Percentiles rank a stretch among this genome's conserved stretches.
Conservation (phyloP, 495 filamentous ascomycete species). For the Parathielavia appendiculata region DNA sequence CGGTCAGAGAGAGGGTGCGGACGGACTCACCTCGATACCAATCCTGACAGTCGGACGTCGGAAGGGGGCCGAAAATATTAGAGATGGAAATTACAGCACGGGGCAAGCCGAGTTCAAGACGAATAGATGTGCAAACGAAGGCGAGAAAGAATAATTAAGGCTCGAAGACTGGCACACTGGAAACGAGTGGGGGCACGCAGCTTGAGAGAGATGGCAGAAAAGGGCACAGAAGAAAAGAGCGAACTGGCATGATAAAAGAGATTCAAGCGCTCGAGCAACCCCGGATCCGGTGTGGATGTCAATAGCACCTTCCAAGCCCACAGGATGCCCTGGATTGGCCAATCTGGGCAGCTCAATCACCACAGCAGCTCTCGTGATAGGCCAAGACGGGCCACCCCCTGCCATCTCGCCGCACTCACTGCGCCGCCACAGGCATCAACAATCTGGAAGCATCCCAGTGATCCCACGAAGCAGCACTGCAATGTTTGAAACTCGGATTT, state of each 20-base stretch:
- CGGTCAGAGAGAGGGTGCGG: not conserved
- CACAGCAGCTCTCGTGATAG: slow-evolving; percentile 11
- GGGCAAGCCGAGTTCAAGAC: not conserved
- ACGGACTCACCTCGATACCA: slow-evolving; percentile 7
- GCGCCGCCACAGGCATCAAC: slow-evolving; percentile 11
- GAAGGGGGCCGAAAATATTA: slow-evolving; percentile 13
- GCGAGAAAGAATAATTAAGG: slow-evolving; percentile 16
- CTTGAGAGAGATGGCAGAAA: slow-evolving; percentile 13
- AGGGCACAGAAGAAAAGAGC: slow-evolving; percentile 16
- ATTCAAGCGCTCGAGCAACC: slow-evolving; percentile 7
- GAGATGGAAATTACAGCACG: slow-evolving; percentile 8
- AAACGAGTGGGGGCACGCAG: slow-evolving; percentile 31
- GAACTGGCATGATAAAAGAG: slow-evolving; percentile 16
- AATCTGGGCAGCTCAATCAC: slow-evolving; percentile 12
- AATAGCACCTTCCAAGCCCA: slow-evolving; percentile 25
- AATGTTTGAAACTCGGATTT: not conserved
- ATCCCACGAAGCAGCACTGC: not conserved
- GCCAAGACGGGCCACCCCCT: not conserved
- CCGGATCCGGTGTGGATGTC: slow-evolving; percentile 13
- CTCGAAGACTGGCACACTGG: slow-evolving; percentile 10
- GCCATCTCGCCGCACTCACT: slow-evolving; percentile 1
- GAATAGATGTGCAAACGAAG: slow-evolving; percentile 18
- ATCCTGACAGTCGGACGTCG: slow-evolving; percentile 2
- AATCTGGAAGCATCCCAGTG: not conserved
- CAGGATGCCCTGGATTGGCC: slow-evolving; percentile 8